Percentiles rank a stretch among this genome's conserved stretches.
Conservation (phyloP, 768 basidiomycete species). For the Filobasidium wieringae region DNA sequence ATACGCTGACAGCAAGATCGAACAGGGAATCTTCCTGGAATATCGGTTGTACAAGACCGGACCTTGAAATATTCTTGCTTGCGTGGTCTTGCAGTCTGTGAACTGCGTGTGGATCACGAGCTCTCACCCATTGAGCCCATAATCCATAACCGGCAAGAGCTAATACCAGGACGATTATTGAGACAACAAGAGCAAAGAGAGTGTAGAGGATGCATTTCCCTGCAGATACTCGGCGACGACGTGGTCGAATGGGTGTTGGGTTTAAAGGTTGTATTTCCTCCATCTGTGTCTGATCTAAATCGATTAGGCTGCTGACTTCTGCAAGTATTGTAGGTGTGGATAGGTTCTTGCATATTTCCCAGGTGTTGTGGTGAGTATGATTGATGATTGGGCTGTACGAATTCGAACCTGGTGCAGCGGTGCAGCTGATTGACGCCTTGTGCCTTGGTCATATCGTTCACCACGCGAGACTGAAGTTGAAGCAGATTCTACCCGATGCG, state of each 20-base stretch:
- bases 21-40: background rate
- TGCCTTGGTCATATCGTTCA: no score
- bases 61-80: background rate
- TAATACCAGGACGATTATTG: background rate
- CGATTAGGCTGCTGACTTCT: no score
- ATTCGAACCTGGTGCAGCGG: no score
- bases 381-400: no score
- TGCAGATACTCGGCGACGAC: background rate
- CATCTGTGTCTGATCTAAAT: no score
- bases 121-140: background rate
- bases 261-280: background rate
- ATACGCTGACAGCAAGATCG: background rate
- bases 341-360: no score
- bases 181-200: background rate
- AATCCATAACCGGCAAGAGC: background rate
- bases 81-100: background rate
- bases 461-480: no score
- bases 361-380: no score
- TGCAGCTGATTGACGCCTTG: no score
- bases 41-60: background rate
- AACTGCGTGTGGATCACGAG: background rate
- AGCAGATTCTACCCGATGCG: no score
- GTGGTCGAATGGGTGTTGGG: background rate
- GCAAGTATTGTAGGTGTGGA: no score
- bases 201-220: background rate